A percentile compares a stretch with the other conserved stretches of the same genome.
phyloP scores from a whole-genome alignment of 495 filamentous ascomycete genomes.

The Neurospora terricola region DNA sequence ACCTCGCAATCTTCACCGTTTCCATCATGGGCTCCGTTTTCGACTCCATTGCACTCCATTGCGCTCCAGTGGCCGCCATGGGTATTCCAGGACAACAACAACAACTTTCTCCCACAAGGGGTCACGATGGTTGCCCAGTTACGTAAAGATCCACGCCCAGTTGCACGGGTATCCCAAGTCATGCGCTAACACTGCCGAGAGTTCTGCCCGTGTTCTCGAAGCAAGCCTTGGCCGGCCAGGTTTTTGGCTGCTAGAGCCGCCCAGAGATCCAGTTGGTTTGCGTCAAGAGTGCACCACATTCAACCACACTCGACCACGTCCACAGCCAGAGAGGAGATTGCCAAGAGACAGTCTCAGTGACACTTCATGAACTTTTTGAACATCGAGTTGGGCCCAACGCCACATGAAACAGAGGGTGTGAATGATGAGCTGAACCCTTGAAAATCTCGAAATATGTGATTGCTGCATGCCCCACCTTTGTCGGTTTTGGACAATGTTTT shows the following conservation, averaged over 20 bases:
- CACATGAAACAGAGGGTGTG: background rate
- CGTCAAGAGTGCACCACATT: background rate
- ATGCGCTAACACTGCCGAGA: conserved; percentile 2
- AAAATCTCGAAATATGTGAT: background rate
- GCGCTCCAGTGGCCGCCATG: background rate
- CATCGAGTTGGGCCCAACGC: background rate
- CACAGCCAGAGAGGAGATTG: background rate
- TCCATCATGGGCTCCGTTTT: background rate
- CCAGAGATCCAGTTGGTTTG: background rate
- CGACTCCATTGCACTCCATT: background rate
- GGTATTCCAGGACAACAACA: background rate
- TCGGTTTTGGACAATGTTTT: background rate
- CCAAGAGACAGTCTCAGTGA: background rate
- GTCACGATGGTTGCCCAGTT: conserved; percentile 14
- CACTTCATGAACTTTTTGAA: background rate
- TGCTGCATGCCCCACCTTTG: background rate
- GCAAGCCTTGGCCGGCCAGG: background rate
- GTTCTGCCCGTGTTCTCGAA: background rate
- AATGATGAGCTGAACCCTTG: background rate
- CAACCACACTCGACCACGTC: background rate
- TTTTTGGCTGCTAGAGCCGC: background rate
- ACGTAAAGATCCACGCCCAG: conserved; percentile 15
- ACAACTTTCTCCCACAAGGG: conserved; percentile 1
- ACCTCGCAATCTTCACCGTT: background rate
- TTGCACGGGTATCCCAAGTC: conserved; percentile 2